Percentiles rank a stretch among this genome's conserved stretches.
These are phyloP conservation scores for Rhododendron williamsianum DNA, from an alignment of 148 eudicot genomes.

Conservation along the genomic window DNA sequence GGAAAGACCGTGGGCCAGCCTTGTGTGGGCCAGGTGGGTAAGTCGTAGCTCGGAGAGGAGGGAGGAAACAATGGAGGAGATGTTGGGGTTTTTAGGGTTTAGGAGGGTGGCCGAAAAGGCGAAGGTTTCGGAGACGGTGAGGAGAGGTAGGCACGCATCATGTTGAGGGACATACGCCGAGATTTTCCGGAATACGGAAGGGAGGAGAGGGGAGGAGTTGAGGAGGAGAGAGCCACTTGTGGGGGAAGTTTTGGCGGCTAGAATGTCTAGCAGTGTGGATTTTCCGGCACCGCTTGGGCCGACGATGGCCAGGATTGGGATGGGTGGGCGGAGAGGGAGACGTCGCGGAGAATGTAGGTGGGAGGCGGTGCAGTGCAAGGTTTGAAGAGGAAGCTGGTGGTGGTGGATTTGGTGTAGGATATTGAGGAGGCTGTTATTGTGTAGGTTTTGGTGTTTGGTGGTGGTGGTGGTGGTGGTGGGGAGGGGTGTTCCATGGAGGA, in stretches of 20 bases:
- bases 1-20: slow-evolving; percentile 46
- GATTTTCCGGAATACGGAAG: slow-evolving; percentile 52
- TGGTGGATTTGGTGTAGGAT: slow-evolving; percentile 62
- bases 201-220: slow-evolving; percentile 52
- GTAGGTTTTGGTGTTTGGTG: slow-evolving; percentile 44
- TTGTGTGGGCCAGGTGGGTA: slow-evolving; percentile 45
- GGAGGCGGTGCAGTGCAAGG: slow-evolving; percentile 49
- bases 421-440: slow-evolving; percentile 59
- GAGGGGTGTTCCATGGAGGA: slow-evolving; percentile 37
- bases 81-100: slow-evolving; percentile 28
- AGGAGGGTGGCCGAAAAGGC: slow-evolving; percentile 64
- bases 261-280: slow-evolving; percentile 78
- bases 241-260: slow-evolving; percentile 62
- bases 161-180: slow-evolving; percentile 90
- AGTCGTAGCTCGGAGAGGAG: slow-evolving; percentile 55
- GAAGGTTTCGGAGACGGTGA: slow-evolving; percentile 74
- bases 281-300: slow-evolving; percentile 96
- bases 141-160: slow-evolving; percentile 56
- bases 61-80: slow-evolving; percentile 27
- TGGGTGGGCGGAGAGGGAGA: slow-evolving; percentile 68
- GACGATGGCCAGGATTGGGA: slow-evolving; percentile 78
- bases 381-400: slow-evolving; percentile 39
- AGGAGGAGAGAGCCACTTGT: slow-evolving; percentile 55
- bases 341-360: slow-evolving; percentile 55
- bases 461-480: slow-evolving; percentile 12